These are phyloP conservation scores for Neurospora africana DNA, from an alignment of 495 filamentous ascomycete genomes.

Conservation along the genomic window DNA sequence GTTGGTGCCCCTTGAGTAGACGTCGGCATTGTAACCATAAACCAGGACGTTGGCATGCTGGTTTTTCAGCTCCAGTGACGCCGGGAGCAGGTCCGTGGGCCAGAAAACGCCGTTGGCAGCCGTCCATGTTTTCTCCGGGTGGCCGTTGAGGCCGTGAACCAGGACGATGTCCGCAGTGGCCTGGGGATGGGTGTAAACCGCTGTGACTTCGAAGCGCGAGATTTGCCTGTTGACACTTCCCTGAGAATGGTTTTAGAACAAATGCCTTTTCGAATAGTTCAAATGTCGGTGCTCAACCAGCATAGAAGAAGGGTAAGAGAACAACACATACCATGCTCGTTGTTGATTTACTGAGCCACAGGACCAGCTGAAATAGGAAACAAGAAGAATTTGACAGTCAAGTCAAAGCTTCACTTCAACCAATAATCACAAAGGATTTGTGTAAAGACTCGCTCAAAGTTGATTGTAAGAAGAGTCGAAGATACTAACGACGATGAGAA, in stretches of 20 bases:
- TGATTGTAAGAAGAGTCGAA: not conserved
- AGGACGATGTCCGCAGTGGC: constrained; percentile 60
- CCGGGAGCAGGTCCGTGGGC: constrained; percentile 65
- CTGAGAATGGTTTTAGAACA: constrained; percentile 11
- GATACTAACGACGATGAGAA: not conserved
- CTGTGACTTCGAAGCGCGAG: constrained; percentile 57
- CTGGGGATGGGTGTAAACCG: constrained; percentile 52
- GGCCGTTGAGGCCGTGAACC: constrained; percentile 77
- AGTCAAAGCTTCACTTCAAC: not conserved
- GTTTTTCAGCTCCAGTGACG: constrained; percentile 47
- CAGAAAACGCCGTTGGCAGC: constrained; percentile 58
- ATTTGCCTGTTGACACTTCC: constrained; percentile 44
- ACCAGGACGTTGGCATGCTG: constrained; percentile 61
- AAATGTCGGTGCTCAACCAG: not conserved
- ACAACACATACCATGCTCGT: not conserved
- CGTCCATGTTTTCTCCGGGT: constrained; percentile 68
- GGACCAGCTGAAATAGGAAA: not conserved
- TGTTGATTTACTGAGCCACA: not conserved
- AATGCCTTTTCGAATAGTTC: not conserved
- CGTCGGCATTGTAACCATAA: constrained; percentile 79
- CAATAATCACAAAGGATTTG: not conserved
- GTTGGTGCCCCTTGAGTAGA: constrained; percentile 41
- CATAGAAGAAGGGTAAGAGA: not conserved
- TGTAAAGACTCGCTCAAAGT: not conserved
- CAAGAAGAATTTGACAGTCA: not conserved